Evolutionary conservation across 2,329 filamentous ascomycete genomes (phyloP).

Genomic region (Fusarium goolgardi): DNA sequence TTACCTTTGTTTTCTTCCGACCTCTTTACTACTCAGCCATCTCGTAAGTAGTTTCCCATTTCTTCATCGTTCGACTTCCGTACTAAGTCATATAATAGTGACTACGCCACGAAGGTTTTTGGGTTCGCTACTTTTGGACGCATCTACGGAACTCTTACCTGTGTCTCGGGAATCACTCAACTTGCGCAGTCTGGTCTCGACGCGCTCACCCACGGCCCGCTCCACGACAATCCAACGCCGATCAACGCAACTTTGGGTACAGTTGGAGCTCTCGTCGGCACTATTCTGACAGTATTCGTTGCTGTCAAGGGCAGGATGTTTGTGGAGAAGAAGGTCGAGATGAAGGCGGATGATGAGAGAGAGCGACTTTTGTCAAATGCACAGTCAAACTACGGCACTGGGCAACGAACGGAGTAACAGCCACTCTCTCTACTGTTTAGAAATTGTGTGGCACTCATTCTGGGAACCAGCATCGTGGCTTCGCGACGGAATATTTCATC

Average conservation of each 20-base stretch:
- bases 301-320: slow-evolving; percentile 21
- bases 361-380: slow-evolving; percentile 30
- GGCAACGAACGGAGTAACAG: neutral
- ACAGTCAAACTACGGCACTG: slow-evolving; percentile 17
- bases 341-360: slow-evolving; percentile 25
- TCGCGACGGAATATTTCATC: neutral
- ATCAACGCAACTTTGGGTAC: slow-evolving; percentile 23
- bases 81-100: slow-evolving; percentile 50
- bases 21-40: slow-evolving; percentile 83
- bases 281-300: slow-evolving; percentile 17
- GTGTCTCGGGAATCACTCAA: slow-evolving; percentile 76
- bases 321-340: slow-evolving; percentile 30
- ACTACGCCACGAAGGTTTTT: slow-evolving; percentile 84
- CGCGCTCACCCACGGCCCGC: slow-evolving; percentile 63
- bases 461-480: neutral
- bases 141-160: slow-evolving; percentile 81
- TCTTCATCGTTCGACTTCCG: accelerated
- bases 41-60: slow-evolving; percentile 57
- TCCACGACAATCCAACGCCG: slow-evolving; percentile 16
- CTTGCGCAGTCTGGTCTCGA: slow-evolving; percentile 78
- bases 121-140: slow-evolving; percentile 84
- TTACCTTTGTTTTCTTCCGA: slow-evolving; percentile 76
- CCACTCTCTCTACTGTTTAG: neutral
- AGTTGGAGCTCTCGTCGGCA: slow-evolving; percentile 13
- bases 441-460: neutral